These are phyloP conservation scores for Phalaenopsis equestris DNA, from an alignment of 106 monocot species.

Conservation along the genomic window DNA sequence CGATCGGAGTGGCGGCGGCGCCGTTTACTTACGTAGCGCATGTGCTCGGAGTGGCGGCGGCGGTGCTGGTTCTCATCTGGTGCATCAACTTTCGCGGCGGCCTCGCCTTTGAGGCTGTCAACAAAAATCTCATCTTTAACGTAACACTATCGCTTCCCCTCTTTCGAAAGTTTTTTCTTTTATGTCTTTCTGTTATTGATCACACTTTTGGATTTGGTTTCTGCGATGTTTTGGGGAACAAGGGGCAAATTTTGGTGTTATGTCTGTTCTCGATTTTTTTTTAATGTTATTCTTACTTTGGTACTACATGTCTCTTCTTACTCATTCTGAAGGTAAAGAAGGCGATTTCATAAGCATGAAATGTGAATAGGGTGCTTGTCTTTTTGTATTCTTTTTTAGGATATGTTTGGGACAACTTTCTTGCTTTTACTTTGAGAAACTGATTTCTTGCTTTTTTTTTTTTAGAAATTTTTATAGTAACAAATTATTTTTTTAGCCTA, in stretches of 20 bases:
- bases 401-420: no score
- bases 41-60: constrained; percentile 40
- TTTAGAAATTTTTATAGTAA: no score
- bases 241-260: not conserved
- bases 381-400: not conserved
- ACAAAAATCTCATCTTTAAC: constrained; percentile 87
- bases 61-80: constrained; percentile 78
- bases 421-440: no score
- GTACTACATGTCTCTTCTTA: not conserved
- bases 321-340: not conserved
- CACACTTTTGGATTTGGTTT: not conserved
- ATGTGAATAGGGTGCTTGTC: not conserved
- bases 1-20: constrained; percentile 31
- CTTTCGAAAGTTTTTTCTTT: not conserved
- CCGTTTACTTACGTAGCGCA: constrained; percentile 66
- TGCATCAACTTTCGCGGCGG: constrained; percentile 71
- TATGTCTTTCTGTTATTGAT: not conserved
- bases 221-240: not conserved
- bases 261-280: not conserved
- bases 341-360: not conserved
- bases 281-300: not conserved
- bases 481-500: no score
- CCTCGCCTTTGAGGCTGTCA: constrained; percentile 50
- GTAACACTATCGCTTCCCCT: constrained; percentile 10
- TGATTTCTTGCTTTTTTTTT: no score